phyloP scores from a whole-genome alignment of 129 eudicot genomes.

The Apium graveolens region DNA sequence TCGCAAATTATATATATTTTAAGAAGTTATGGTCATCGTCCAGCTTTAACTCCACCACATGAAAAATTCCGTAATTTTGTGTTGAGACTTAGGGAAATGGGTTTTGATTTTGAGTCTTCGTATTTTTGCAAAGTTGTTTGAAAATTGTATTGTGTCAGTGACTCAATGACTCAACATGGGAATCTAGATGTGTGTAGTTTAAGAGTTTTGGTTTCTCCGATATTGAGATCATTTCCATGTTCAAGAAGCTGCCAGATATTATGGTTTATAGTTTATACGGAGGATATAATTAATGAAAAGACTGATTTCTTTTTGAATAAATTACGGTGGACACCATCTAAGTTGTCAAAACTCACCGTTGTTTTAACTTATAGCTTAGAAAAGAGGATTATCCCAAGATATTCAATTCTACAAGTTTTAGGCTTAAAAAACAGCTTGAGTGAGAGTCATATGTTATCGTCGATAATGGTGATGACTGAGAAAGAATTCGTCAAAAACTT shows the following conservation, averaged over 20 bases:
- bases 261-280: too few relatives aligned
- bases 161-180: constrained; percentile 5
- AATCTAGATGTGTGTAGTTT: not conserved
- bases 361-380: too few relatives aligned
- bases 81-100: constrained; percentile 8
- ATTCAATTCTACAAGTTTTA: too few relatives aligned
- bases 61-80: not conserved
- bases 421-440: too few relatives aligned
- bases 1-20: not conserved
- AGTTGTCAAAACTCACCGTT: too few relatives aligned
- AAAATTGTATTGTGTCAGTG: not conserved
- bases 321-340: too few relatives aligned
- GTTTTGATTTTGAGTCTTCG: not conserved
- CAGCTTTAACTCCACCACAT: not conserved
- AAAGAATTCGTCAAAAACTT: too few relatives aligned
- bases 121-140: not conserved
- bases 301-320: too few relatives aligned
- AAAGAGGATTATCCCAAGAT: too few relatives aligned
- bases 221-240: not conserved
- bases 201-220: constrained; percentile 14
- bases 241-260: not conserved
- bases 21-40: not conserved
- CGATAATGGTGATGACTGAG: too few relatives aligned
- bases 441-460: too few relatives aligned
- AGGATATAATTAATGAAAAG: too few relatives aligned